phyloP scores from a whole-genome alignment of 805 yeast species.

The Maudiozyma barnettii region DNA sequence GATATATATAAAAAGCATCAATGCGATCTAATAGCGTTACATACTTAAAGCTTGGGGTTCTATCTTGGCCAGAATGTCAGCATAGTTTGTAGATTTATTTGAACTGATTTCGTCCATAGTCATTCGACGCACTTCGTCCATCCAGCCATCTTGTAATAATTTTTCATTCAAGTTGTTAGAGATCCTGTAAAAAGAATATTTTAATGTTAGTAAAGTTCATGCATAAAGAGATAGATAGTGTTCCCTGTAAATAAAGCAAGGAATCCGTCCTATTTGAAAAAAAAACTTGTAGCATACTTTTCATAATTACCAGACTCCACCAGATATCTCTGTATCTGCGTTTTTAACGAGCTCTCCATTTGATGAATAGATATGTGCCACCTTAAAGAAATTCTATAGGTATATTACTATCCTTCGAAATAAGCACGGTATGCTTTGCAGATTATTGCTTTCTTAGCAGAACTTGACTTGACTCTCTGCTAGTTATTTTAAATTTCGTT shows the following conservation, averaged over 20 bases:
- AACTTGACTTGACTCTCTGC: no score
- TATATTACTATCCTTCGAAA: no score
- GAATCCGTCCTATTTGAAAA: not conserved
- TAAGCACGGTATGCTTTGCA: no score
- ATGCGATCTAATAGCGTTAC: no score
- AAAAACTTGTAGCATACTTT: slow-evolving; percentile 26
- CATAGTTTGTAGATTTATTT: slow-evolving; percentile 40
- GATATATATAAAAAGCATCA: slow-evolving; percentile 2
- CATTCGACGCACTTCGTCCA: slow-evolving; percentile 55
- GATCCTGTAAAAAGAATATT: slow-evolving; percentile 30
- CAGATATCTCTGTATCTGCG: slow-evolving; percentile 60
- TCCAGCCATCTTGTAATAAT: slow-evolving; percentile 78
- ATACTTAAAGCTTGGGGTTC: slow-evolving; percentile 57
- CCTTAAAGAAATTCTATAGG: no score
- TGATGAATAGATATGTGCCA: not conserved
- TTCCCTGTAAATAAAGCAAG: not conserved
- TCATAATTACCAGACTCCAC: slow-evolving; percentile 77
- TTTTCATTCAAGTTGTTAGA: slow-evolving; percentile 52
- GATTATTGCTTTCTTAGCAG: no score
- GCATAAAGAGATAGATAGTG: not conserved
- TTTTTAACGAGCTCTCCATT: slow-evolving; percentile 30
- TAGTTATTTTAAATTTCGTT: no score
- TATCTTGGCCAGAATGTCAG: slow-evolving; percentile 40
- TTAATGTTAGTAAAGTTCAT: slow-evolving; percentile 5
- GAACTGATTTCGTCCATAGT: slow-evolving; percentile 41